Evolutionary conservation across 208 protist genomes (phyloP).

Genomic region (Leishmania braziliensis): DNA sequence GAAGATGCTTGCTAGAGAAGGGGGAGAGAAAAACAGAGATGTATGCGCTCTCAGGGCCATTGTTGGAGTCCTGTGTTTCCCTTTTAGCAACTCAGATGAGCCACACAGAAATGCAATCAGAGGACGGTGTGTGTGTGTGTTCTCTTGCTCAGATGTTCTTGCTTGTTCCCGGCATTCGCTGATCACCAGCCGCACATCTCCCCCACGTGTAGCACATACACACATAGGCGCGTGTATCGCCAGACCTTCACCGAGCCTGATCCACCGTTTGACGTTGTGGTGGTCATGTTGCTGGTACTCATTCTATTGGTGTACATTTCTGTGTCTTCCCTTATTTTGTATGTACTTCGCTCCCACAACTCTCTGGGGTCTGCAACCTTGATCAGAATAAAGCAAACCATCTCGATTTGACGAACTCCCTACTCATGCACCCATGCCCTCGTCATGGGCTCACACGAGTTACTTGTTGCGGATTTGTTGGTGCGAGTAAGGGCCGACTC

Average conservation of each 20-base stretch:
- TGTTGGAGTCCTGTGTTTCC: not conserved
- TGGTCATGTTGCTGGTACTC: not conserved
- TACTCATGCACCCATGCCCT: not conserved
- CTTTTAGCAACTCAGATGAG: not conserved
- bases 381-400: not conserved
- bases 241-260: not conserved
- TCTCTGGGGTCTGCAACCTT: not conserved
- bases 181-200: too few relatives aligned
- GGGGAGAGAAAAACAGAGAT: not conserved
- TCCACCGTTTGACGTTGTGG: not conserved
- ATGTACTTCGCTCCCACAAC: not conserved
- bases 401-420: not conserved
- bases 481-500: not conserved
- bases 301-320: conserved; percentile 21
- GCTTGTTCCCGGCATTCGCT: not conserved
- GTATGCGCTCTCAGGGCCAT: not conserved
- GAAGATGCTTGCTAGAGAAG: not conserved
- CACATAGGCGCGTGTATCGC: not conserved
- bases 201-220: not conserved
- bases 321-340: not conserved
- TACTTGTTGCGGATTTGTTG: not conserved
- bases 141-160: not conserved
- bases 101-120: not conserved
- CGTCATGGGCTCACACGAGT: not conserved
- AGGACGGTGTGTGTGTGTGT: not conserved